Base-by-base conservation (phyloP, 768 basidiomycete genomes). In the Crepidotus variabilis region DNA sequence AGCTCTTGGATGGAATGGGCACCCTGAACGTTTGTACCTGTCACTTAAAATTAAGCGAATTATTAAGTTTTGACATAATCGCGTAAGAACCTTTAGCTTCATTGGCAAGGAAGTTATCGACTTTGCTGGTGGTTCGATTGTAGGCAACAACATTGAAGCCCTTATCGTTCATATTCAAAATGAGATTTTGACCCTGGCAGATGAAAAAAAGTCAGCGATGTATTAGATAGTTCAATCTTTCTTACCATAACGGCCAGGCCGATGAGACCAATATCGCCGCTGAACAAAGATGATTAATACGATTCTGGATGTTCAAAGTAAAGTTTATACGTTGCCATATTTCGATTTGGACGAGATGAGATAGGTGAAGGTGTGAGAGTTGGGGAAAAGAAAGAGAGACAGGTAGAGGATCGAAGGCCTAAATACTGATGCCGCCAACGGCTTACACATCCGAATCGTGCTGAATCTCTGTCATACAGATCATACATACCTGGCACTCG, bases 151-250 rank as follows among this genome's bases (percentile, higher is more conserved):
- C 97, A 61, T 78, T 94, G 80, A 94, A 99, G 52, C 97, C 97
- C 76, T 99, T 99, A 82, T 99, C 97, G 73, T 97, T 97, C 92
- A 97, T 98, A 80, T 98, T 97, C 65, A 98, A 79, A 72, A 97
- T 95, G 70, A 97, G 73, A 72, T 96, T 97, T 85, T 96, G 94
- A 68, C 93, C 94, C 93, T 94, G 66, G 52, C 59, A 45, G 55
- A 43, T 50, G 50, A 52, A 47, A 57, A 54, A 36, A 43, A 53
- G 60, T 59, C 52, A 43, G 53, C 59, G 62, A 54, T 28, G 28
- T 28, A 28, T 28, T 3, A 28, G 28, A 28, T 28, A 28, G 28
- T 8, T 8, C 28, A 8, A 28, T 28, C 28, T 28, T 8, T 8
- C 80, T 56, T 71, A 95, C 94, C 94, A 98, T 98, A 79, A 98